Base-by-base conservation (phyloP, 225 moss, liverwort and hornwort species). In the Anthoceros angustus region DNA sequence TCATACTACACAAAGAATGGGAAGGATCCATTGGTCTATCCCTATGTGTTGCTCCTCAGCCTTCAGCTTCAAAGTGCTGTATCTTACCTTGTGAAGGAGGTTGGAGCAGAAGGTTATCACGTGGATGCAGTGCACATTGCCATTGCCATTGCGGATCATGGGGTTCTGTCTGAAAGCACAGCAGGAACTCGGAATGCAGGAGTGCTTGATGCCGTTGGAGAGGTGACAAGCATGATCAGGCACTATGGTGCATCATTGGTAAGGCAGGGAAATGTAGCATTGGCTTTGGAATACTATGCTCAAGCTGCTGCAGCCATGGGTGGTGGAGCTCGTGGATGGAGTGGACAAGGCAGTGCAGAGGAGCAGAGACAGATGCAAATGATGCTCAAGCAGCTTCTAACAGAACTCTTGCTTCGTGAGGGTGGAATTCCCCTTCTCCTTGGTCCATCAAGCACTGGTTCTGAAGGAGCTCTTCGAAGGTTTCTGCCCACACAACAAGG, bases 1-100 rank as follows among this genome's bases (percentile, higher is more conserved):
- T 86, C 90, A 25, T 83, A 95, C 66, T 95, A 95, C 69, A 95
- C 94, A n/a, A 95, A 90, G 70, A 95, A 90, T 70, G 94, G 94
- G 38, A 95, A 90, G 69, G 90, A 95, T 71, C 94, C 94, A 25
- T 65, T 95, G 66, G 94, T 95, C 11, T 95, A 86, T 63, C 94
- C 90, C 0, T 95, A 95, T 39, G 85, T 95, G 21, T 86, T 95
- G 45, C 86, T 95, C 25, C 83, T 95, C 64, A 95, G 88, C 76
- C 75, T 95, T 63, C 94, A 95, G 70, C 82, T 86, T 40, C 86
- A 95, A 73, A 80, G 86, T 18, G 94, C 94, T 12, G 80, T 95
- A 63, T 75, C 85, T 2, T 90, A 88, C 62, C 77, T 95, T 40
- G 83, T 86, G 70, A 90, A 95, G 74, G 94, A 95, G 45, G 79